Evolutionary conservation across 768 basidiomycete species (phyloP), one percentile per base, ranked within the genome.

Genomic region (Lactarius tabidus): DNA sequence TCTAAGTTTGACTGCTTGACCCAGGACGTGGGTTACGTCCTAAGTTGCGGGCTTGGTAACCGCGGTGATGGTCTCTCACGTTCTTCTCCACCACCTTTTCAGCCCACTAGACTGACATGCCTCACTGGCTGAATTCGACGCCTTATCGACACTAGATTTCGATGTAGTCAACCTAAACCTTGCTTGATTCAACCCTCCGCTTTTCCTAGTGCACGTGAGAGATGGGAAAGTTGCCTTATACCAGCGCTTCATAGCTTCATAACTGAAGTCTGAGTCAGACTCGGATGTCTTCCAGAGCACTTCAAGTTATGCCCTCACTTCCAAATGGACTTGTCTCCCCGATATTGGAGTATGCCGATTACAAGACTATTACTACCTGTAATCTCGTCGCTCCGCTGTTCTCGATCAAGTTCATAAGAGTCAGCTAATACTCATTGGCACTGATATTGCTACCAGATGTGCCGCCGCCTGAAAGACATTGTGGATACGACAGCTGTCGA

Each of bases 321-420:
- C 38, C 38, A 15, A 38, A 5, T 38, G 38, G 15, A 38, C 1
- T 38, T 14, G 53, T 61, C 26, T 12, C 33, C 4, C 45, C 35
- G 23, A 45, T 62, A 28, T n/a, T 62, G 17, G 31, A 56, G 23
- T 35, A 45, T 26, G 35, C 54, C 9, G 61, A 62, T 36, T 36
- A 56, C 61, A 62, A 62, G 61, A 56, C 61, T 4, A 14, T 62
- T n/a, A 12, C 41, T 17, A 29, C 54, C n/a, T 55, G 54, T 62
- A 20, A 20, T n/a, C 35, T 20, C 41, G 20, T 33, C n/a, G 4
- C 35, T 18, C 29, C 23, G 15, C 8, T 20, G 8, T 45, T 15
- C 23, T 51, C 45, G 45, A 26, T 6, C 48, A 26, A 12, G 6
- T 23, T 12, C 45, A 26, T 14, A 23, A 45, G n/a, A n/a, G n/a